A percentile compares a stretch with the other conserved stretches of the same genome.
Evolutionary conservation across 1,284 basidiomycete species (phyloP).

Genomic region (Ceratobasidium sp.): DNA sequence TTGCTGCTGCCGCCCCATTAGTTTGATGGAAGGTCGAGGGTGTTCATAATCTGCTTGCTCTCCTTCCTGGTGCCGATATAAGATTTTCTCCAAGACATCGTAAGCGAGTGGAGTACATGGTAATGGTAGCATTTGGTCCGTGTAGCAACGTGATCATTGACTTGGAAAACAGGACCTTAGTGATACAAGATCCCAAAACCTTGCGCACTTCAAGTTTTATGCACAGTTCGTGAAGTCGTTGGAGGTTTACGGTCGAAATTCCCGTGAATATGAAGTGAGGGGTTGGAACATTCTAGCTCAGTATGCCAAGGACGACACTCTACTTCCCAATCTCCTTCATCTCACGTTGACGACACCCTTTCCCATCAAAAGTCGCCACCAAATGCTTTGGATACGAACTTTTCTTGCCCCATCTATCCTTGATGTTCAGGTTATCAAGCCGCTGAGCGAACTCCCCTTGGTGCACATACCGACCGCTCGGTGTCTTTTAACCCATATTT

Average conservation of each 20-base stretch:
- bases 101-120: not conserved
- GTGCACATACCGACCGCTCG: not conserved
- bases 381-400: not conserved
- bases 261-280: not conserved
- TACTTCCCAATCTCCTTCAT: too few relatives aligned
- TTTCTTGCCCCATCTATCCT: conserved; percentile 1
- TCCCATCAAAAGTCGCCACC: too few relatives aligned
- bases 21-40: too few relatives aligned
- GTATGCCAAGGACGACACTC: not conserved
- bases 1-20: too few relatives aligned
- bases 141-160: too few relatives aligned
- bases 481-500: not conserved
- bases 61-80: not conserved
- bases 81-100: not conserved
- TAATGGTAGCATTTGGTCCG: too few relatives aligned
- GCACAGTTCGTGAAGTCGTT: not conserved
- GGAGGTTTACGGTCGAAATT: not conserved
- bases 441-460: not conserved
- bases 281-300: not conserved
- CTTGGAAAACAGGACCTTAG: too few relatives aligned
- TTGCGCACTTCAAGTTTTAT: not conserved
- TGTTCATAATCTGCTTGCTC: too few relatives aligned
- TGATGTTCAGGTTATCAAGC: not conserved
- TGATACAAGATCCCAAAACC: not conserved
- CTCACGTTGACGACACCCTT: too few relatives aligned